phyloP scores from a whole-genome alignment of 1,139 yeast genomes.

The Saccharomyces hybrid region DNA sequence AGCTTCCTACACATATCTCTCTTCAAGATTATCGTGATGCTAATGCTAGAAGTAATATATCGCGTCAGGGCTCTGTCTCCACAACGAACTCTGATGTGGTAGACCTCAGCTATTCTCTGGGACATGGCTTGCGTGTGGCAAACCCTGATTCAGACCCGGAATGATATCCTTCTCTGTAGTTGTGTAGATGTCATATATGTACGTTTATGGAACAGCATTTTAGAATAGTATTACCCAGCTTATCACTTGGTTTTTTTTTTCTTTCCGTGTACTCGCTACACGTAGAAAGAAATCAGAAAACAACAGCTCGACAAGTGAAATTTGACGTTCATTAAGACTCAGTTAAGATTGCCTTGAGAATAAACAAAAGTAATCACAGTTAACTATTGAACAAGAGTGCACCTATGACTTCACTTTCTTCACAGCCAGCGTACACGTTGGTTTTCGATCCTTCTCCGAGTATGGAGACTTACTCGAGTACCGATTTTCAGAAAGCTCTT shows the following conservation, averaged over 20 bases:
- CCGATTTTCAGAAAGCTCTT: constrained; percentile 69
- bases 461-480: constrained; percentile 54
- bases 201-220: not conserved
- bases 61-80: not conserved
- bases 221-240: not conserved
- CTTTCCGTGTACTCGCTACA: not conserved
- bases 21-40: constrained; percentile 12
- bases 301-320: constrained; percentile 1
- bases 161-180: not conserved
- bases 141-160: constrained; percentile 17
- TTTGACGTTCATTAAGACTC: not conserved
- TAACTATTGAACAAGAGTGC: not conserved
- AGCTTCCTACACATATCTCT: constrained; percentile 17
- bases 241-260: not conserved
- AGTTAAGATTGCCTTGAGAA: constrained; percentile 1
- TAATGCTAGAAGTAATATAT: constrained; percentile 2
- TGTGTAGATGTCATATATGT: not conserved
- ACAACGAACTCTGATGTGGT: constrained; percentile 9
- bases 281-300: not conserved
- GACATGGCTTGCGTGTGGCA: constrained; percentile 23
- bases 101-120: constrained; percentile 9
- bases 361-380: not conserved
- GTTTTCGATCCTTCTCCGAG: constrained; percentile 70
- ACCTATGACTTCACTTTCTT: constrained; percentile 15
- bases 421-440: constrained; percentile 53